A percentile compares a stretch with the other conserved stretches of the same genome.
These are phyloP conservation scores for Phytophthora sojae DNA, from an alignment of 352 stramenopile genomes.

Conservation along the genomic window DNA sequence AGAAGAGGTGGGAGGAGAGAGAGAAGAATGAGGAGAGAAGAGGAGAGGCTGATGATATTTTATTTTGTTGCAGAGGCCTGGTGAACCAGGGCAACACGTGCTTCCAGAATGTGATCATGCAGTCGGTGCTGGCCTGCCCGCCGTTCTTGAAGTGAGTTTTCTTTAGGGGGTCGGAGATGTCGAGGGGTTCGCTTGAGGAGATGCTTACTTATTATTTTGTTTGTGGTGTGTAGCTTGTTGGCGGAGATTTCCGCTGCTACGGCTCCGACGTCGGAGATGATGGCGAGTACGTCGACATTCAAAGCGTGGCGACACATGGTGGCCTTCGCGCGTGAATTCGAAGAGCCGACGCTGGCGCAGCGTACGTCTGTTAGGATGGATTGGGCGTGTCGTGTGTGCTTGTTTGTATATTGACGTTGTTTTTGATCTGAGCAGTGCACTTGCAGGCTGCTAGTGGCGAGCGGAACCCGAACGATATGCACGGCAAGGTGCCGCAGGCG, in stretches of 20 bases:
- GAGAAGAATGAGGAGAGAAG: neutral
- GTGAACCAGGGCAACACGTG: slow-evolving; percentile 90
- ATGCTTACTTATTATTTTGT: slow-evolving; percentile 5
- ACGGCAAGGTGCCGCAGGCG: slow-evolving; percentile 66
- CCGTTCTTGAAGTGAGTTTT: slow-evolving; percentile 85
- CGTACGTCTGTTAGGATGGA: slow-evolving; percentile 46
- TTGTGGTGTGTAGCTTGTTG: slow-evolving; percentile 53
- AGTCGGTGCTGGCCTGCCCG: slow-evolving; percentile 80
- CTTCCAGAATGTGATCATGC: slow-evolving; percentile 91
- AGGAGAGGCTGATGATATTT: neutral
- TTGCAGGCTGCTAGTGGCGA: slow-evolving; percentile 30
- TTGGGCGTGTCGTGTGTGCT: neutral
- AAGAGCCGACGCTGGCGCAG: slow-evolving; percentile 77
- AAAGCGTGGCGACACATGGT: slow-evolving; percentile 84
- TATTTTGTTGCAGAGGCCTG: slow-evolving; percentile 50
- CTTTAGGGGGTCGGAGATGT: neutral
- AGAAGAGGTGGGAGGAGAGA: slow-evolving; percentile 61
- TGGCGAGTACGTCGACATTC: slow-evolving; percentile 58
- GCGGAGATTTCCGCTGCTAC: slow-evolving; percentile 66
- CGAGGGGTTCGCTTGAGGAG: neutral
- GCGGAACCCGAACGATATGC: slow-evolving; percentile 33
- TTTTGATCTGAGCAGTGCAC: slow-evolving; percentile 44
- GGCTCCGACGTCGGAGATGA: slow-evolving; percentile 51
- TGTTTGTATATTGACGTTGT: neutral
- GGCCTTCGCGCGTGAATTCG: slow-evolving; percentile 82